A percentile compares a stretch with the other conserved stretches of the same genome.
phyloP scores from a whole-genome alignment of 768 basidiomycete genomes.

The Mycena alexandri region DNA sequence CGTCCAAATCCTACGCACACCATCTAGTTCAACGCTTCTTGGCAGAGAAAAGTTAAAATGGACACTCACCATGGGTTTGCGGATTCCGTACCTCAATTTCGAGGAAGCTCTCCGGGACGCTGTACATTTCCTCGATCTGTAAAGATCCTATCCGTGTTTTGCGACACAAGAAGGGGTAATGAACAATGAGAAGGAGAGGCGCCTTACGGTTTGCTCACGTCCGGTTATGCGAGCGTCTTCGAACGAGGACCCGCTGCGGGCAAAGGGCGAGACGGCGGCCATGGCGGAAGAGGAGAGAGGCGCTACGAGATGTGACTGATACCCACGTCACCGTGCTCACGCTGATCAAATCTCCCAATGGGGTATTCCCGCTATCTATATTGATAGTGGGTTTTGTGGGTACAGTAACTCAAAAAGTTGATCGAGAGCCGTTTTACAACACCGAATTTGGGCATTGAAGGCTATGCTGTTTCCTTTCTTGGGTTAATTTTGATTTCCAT shows the following conservation, averaged over 20 bases:
- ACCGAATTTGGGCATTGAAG: no score
- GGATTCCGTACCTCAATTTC: slow-evolving; percentile 98
- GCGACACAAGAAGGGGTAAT: slow-evolving; percentile 33
- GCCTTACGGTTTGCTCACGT: slow-evolving; percentile 71
- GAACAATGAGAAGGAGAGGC: slow-evolving; percentile 16
- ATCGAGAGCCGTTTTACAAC: no score
- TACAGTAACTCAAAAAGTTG: no score
- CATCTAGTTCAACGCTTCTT: neutral
- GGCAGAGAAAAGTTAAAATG: slow-evolving; percentile 37
- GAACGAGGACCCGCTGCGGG: slow-evolving; percentile 68
- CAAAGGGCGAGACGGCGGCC: slow-evolving; percentile 69
- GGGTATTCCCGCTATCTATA: no score
- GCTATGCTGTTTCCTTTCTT: no score
- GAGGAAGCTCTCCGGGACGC: slow-evolving; percentile 94
- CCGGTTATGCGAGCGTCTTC: slow-evolving; percentile 64
- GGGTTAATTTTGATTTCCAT: no score
- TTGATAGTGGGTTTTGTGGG: no score
- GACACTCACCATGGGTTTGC: slow-evolving; percentile 86
- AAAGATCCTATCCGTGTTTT: slow-evolving; percentile 44
- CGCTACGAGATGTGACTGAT: neutral
- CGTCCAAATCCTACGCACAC: slow-evolving; percentile 83
- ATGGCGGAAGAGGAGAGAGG: slow-evolving; percentile 42
- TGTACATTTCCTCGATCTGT: slow-evolving; percentile 98
- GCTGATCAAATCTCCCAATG: no score
- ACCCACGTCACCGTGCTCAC: no score